These are phyloP conservation scores for Aureobasidium sp. DNA, from an alignment of 2,329 filamentous ascomycete species.

Conservation along the genomic window DNA sequence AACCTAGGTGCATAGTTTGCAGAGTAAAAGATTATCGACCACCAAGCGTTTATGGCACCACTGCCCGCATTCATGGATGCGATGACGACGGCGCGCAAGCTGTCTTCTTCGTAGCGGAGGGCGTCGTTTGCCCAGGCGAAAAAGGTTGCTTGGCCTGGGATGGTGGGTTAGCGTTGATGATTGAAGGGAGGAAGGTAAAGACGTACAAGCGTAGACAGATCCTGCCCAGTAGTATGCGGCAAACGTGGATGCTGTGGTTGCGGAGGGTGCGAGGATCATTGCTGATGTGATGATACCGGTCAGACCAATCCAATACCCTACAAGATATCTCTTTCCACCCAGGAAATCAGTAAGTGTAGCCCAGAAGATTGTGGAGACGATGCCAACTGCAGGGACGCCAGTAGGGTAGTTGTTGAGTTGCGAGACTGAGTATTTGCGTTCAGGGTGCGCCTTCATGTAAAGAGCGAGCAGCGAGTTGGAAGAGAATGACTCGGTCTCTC, in stretches of 20 bases:
- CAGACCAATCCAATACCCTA: conserved; percentile 60
- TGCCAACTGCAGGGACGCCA: conserved; percentile 47
- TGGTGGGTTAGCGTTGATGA: background rate
- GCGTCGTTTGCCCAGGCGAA: conserved; percentile 72
- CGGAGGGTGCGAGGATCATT: conserved; percentile 52
- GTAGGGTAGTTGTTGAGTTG: conserved; percentile 51
- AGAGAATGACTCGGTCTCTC: conserved; percentile 64
- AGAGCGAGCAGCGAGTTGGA: conserved; percentile 53
- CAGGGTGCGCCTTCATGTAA: conserved; percentile 44
- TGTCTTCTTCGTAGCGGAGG: conserved; percentile 56
- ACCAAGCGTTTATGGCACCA: conserved; percentile 66
- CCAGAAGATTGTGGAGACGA: conserved; percentile 57
- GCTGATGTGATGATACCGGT: conserved; percentile 56
- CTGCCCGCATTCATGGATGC: conserved; percentile 65
- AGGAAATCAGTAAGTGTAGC: conserved; percentile 61
- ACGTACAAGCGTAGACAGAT: conserved; percentile 56
- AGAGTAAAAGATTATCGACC: conserved; percentile 64
- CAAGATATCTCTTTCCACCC: conserved; percentile 56
- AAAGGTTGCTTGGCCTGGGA: conserved; percentile 55
- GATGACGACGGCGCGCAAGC: conserved; percentile 59
- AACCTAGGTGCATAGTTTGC: conserved; percentile 62
- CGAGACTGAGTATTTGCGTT: conserved; percentile 39
- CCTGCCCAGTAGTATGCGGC: conserved; percentile 65
- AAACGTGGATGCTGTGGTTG: conserved; percentile 51
- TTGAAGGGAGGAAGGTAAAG: background rate